Evolutionary conservation across 2,329 filamentous ascomycete species (phyloP), one percentile per base, ranked within the genome.

Genomic region (Teratosphaeria nubilosa): DNA sequence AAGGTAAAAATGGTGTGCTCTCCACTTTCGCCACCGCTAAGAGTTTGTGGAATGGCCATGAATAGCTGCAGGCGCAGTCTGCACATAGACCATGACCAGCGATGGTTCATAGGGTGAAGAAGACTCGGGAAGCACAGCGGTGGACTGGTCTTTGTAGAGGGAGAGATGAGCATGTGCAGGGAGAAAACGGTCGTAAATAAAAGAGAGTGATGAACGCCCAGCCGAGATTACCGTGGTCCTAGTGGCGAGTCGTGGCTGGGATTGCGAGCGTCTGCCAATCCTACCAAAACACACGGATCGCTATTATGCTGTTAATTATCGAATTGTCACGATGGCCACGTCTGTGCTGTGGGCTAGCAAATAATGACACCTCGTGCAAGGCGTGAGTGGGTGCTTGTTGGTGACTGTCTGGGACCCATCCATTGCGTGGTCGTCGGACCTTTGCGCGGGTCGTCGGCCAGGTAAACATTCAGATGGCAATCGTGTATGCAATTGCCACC

Each of bases 271-370:
- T n/a, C 34, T 41, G 34, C 34, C 57, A 58, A 55, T 53, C 34
- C 53, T 56, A 32, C 48, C 48, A 52, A 37, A 52, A 55, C 51
- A 16, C 16, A 37, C 31, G 51, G n/a, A 50, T 32, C 13, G 22
- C 37, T 24, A 45, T 30, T 30, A 30, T 30, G 27, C 27, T 55
- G 54, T 25, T 50, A 27, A 45, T n/a, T 22, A 37, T 34, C 37
- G 24, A 13, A 41, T 30, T 45, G 54, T 22, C 53, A 22, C 25
- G 50, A 53, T 41, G 9, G 11, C 20, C 24, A 37, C 7, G 55
- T 53, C 55, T 57, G 55, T 57, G 55, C 55, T 3, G 51, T 56
- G n/a, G 25, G 30, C 55, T 53, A 53, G 55, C 51, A 51, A 34
- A 30, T 56, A 22, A 41, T 10, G 10, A 30, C n/a, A 30, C 22